Conservation (phyloP, 305 asterid genomes). For the Nicotiana rustica region DNA sequence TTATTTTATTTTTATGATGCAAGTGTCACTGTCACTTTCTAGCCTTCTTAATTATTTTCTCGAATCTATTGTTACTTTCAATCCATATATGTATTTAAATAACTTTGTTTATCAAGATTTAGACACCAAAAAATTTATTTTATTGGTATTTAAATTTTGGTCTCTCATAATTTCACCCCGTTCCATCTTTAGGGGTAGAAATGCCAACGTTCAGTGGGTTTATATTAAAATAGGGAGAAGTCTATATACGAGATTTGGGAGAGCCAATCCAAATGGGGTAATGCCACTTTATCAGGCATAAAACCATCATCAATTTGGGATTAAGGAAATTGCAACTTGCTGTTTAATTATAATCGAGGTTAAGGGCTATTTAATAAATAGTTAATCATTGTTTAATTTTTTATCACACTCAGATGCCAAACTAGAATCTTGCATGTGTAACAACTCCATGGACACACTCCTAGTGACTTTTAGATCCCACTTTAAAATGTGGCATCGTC, state of each 20-base stretch:
- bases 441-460: conserved; percentile 20
- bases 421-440: conserved; percentile 28
- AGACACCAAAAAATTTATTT: too few relatives aligned
- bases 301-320: conserved; percentile 38
- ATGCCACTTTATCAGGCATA: conserved; percentile 35
- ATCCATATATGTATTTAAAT: too few relatives aligned
- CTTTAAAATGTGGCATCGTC: neutral
- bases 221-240: conserved; percentile 6
- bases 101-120: too few relatives aligned
- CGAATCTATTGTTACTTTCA: neutral
- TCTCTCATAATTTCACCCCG: neutral
- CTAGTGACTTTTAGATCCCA: conserved; percentile 16
- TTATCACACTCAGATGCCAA: neutral
- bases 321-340: conserved; percentile 40
- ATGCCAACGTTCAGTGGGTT: neutral
- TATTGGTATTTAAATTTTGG: neutral
- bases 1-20: too few relatives aligned
- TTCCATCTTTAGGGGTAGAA: neutral
- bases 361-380: neutral
- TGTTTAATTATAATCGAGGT: neutral
- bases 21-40: too few relatives aligned
- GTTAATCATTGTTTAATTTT: conserved; percentile 14
- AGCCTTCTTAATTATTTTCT: neutral
- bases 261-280: conserved; percentile 42
- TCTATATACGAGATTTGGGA: conserved; percentile 38